Evolutionary conservation across 2,329 filamentous ascomycete genomes (phyloP).

Genomic region (Epichloe uncinata): DNA sequence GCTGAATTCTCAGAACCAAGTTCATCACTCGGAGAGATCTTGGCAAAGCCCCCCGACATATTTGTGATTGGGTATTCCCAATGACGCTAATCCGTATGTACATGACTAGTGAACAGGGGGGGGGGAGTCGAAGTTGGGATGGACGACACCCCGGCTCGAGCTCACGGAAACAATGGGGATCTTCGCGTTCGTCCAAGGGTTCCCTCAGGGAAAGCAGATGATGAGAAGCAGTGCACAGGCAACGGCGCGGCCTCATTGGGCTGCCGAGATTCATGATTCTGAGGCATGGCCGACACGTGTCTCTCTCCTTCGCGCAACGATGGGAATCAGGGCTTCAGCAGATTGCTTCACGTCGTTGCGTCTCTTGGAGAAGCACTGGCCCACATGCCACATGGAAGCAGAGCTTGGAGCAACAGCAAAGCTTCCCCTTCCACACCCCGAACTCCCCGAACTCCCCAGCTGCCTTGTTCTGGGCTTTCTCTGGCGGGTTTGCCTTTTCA

Average conservation of each 20-base stretch:
- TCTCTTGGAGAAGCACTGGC: background rate
- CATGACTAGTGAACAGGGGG: background rate
- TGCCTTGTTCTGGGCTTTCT: no score
- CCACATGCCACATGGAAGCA: background rate
- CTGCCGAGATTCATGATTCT: background rate
- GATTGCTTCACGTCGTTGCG: background rate
- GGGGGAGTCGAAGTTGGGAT: background rate
- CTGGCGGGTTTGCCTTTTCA: no score
- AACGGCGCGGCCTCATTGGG: background rate
- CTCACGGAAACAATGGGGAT: slow-evolving; percentile 1
- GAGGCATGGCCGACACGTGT: no score
- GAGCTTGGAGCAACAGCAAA: no score
- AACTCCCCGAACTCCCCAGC: no score
- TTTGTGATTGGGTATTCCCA: background rate
- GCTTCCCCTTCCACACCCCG: no score
- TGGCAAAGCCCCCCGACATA: background rate
- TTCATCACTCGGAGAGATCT: background rate
- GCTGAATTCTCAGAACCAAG: no score
- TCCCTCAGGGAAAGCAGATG: background rate
- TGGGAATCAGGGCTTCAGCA: no score
- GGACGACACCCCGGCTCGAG: background rate
- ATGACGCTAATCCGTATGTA: background rate
- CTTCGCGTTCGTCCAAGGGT: background rate
- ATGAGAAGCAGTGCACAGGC: background rate
- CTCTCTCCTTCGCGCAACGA: no score